Evolutionary conservation across 495 filamentous ascomycete species (phyloP), one percentile per base, ranked within the genome.

Genomic region (Thermochaetoides thermophila): DNA sequence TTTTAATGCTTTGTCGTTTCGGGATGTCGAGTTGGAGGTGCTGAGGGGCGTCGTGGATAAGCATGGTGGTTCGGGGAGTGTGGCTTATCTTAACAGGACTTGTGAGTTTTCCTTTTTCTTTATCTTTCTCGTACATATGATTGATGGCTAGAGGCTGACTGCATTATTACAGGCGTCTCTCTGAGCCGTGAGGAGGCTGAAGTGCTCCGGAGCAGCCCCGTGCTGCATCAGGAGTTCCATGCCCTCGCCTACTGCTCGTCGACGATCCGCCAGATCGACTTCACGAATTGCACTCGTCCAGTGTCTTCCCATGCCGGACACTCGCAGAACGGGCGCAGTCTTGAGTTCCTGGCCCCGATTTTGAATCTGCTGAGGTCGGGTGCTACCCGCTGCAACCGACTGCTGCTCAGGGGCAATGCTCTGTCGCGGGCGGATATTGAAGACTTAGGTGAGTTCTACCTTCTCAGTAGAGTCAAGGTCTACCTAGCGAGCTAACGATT

Each of bases 1-100:
- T 10, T 95, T 95, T 53, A 67, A 66, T 32, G 78, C 82, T 1
- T 69, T 97, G 23, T 94, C 84, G 1, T 94, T 95, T 52, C 59
- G 66, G 10, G 73, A 77, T 17, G 69, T 92, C 29, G 73, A 68
- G 38, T 64, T 97, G 7, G 43, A 49, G 1, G 44, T 40, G 11
- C 48, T 64, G 11, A 49, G 49, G 24, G 48, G 48, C 9, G 34
- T 39, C 2, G 39, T 50, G 18, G 57, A 65, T 35, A 54, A 50
- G 21, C 22, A 42, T 1, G 22, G 40, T 17, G 44, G 49, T 17
- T 46, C 29, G 25, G 22, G 32, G 8, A 52, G 45, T 32, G 45
- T 48, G 19, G 52, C 47, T 14, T 53, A 55, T 24, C 19, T 52
- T 19, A 55, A 40, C 32, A 47, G 54, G 12, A 46, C 40, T 20